Evolutionary conservation across 2,329 filamentous ascomycete species (phyloP), one percentile per base, ranked within the genome.

Genomic region (Apiospora aurea): DNA sequence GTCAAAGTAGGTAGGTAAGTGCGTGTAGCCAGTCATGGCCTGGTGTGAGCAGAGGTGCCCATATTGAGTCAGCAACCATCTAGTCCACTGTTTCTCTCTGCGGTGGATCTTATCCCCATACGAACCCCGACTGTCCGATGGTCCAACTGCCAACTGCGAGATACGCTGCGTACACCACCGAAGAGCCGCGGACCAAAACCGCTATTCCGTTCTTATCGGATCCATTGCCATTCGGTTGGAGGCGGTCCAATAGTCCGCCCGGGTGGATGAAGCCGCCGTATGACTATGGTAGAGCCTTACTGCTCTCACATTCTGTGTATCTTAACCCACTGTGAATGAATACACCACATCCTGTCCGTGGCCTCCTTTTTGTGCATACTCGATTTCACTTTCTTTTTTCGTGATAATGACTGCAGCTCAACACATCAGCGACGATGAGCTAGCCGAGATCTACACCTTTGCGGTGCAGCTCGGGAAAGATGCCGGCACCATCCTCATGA

Each of bases 381-480:
- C 10, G 2, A 14, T 41, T 5, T 10, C 18, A n/a, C 34, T 41
- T 64, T 41, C 21, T 64, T 41, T 24, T n/a, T 14, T 1, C 4
- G 57, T 41, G 18, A 64, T 41, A 41, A 43, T 69, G 49, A 64
- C 41, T 21, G 26, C 61, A 21, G 75, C 75, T 70, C 18, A 69
- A 51, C 68, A 76, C 1, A 75, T 84, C 68, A 80, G 79, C 70
- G 79, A 83, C 49, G 72, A 83, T 44, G 87, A 93, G 69, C 82
- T 94, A 34, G 84, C 88, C 73, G 88, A 90, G 67, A 90, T 94
- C 76, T 93, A 94, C 80, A 83, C 83, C 26, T 95, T 95, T 79
- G 92, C 93, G 1, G 81, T 94, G 43, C 87, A 93, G 75, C 83
- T 95, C 4, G 92, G 90, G 74, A 92, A 92, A 77, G 87, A 91